Base-by-base conservation (phyloP, 768 basidiomycete genomes). In the Calocybe cyanea region DNA sequence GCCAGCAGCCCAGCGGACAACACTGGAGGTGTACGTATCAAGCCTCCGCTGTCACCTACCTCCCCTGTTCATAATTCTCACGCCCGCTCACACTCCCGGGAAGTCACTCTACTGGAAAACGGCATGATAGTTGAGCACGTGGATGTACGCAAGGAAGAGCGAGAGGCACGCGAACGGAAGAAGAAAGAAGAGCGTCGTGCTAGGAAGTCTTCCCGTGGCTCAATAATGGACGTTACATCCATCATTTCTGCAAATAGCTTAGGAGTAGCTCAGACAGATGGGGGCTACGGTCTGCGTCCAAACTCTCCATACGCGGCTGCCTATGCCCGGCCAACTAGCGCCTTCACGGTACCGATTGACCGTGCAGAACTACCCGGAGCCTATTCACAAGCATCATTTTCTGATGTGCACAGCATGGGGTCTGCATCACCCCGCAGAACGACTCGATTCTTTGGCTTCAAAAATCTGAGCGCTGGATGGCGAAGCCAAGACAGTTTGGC, bases 71-170 rank as follows among this genome's bases (percentile, higher is more conserved):
- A 69, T 37, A 65, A 65, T 20, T 51, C 58, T 18, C 76, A 78
- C 50, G 63, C 61, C 25, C 77, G 76, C 23, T 72, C 69, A 17
- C 76, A 80, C 43, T 81, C 81, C 32, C 77, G 86, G 25, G 86
- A 92, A 45, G 74, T 89, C 11, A 88, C 89, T 0, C 69, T 93
- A 8, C 76, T 94, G 17, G 86, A 92, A 63, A 92, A 89, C 52
- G 90, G 90, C 2, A 82, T 93, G 75, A 87, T 92, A 42, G 84
- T 92, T 7, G 92, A 94, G 56, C 86, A 88, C 49, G 85, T 93
- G 30, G 80, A 93, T 62, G 79, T 93, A 15, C 79, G 83, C 24
- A 83, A 73, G 51, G 88, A 90, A 63, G 89, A 89, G 62, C 77
- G 69, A 47, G 87, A 88, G 52, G 85, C 81, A 30, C 76, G 78